Evolutionary conservation across 116 monocot genomes (phyloP).

Genomic region (Cymodocea nodosa): DNA sequence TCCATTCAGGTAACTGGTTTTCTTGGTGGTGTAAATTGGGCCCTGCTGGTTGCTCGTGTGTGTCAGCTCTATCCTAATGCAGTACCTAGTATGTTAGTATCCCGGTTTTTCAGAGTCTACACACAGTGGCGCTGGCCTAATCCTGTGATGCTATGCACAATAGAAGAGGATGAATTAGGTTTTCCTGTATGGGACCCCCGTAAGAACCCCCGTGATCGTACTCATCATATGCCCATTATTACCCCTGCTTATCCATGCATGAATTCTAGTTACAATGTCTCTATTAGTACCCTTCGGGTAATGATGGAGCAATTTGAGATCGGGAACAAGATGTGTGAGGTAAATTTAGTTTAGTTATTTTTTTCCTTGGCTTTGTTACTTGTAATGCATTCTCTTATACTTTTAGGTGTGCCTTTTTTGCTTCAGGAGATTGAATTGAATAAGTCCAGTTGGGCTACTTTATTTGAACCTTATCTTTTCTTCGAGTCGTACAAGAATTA

Average conservation of each 20-base stretch:
- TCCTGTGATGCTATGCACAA: slow-evolving; percentile 82
- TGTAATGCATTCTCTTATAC: background rate
- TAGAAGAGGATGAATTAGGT: slow-evolving; percentile 84
- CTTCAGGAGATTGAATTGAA: slow-evolving; percentile 84
- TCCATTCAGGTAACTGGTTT: slow-evolving; percentile 84
- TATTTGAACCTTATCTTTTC: slow-evolving; percentile 84
- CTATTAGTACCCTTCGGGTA: slow-evolving; percentile 74
- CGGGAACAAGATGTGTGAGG: slow-evolving; percentile 82
- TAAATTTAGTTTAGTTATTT: slow-evolving; percentile 11
- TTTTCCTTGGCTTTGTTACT: background rate
- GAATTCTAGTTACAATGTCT: slow-evolving; percentile 99
- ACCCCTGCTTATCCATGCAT: slow-evolving; percentile 99
- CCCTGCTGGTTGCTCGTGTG: slow-evolving; percentile 74
- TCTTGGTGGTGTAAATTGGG: slow-evolving; percentile 98
- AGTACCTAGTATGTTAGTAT: slow-evolving; percentile 82
- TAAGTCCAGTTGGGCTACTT: slow-evolving; percentile 45
- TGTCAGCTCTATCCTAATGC: slow-evolving; percentile 99
- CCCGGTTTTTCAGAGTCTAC: slow-evolving; percentile 94
- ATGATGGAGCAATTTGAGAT: slow-evolving; percentile 83
- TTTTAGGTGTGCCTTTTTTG: background rate
- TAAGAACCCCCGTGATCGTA: slow-evolving; percentile 80
- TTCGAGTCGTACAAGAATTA: slow-evolving; percentile 90
- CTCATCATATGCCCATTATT: slow-evolving; percentile 98
- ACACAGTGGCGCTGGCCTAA: slow-evolving; percentile 99
- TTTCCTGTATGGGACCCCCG: slow-evolving; percentile 97